Conservation (phyloP, 2,329 filamentous ascomycete species). For the Zasmidium angulare region DNA sequence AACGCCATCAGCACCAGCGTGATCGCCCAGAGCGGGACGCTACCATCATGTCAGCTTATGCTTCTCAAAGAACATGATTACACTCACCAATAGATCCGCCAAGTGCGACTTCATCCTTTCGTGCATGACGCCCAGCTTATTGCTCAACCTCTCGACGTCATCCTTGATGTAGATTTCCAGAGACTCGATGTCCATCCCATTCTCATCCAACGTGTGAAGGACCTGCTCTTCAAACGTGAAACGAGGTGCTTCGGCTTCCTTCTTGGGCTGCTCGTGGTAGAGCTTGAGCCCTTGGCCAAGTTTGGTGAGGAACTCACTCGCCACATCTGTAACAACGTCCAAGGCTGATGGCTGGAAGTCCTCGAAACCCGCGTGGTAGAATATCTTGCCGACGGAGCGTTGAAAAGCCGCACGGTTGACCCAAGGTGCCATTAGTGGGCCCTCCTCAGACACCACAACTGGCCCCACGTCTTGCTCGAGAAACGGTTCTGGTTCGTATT, state of each 20-base stretch:
- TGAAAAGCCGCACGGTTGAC: slow-evolving; percentile 82
- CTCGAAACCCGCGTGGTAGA: slow-evolving; percentile 95
- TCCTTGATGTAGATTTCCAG: slow-evolving; percentile 88
- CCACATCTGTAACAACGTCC: slow-evolving; percentile 85
- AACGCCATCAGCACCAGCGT: slow-evolving; percentile 78
- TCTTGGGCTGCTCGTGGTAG: slow-evolving; percentile 79
- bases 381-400: slow-evolving; percentile 87
- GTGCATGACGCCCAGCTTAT: slow-evolving; percentile 79
- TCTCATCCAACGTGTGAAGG: slow-evolving; percentile 80
- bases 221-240: slow-evolving; percentile 84
- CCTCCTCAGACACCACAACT: slow-evolving; percentile 86
- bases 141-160: slow-evolving; percentile 81
- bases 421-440: slow-evolving; percentile 80
- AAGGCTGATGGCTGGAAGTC: slow-evolving; percentile 94
- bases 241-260: slow-evolving; percentile 48
- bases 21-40: slow-evolving; percentile 76
- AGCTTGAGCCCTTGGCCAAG: slow-evolving; percentile 75
- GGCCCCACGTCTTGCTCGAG: slow-evolving; percentile 81
- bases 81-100: slow-evolving; percentile 71
- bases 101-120: slow-evolving; percentile 93
- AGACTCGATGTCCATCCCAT: slow-evolving; percentile 76
- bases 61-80: neutral
- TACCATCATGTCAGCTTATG: slow-evolving; percentile 30
- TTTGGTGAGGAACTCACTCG: slow-evolving; percentile 85
- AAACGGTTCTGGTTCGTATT: slow-evolving; percentile 89